Conservation (phyloP, 179 eudicot species). For the Silene vulgaris region DNA sequence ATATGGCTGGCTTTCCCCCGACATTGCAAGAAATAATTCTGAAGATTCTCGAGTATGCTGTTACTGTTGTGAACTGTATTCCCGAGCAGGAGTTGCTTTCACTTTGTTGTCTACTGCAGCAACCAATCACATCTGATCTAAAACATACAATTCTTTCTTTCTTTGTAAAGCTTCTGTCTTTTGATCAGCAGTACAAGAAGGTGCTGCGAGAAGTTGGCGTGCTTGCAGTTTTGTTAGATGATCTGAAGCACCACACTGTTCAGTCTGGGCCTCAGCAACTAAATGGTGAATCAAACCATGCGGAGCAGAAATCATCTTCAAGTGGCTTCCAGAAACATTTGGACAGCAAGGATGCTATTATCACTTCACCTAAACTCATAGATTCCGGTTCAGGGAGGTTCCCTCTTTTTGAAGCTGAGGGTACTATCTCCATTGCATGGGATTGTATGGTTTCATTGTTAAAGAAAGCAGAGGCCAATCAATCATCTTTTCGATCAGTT, state of each 20-base stretch:
- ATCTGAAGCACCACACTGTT: constrained; percentile 84
- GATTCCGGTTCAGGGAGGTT: constrained; percentile 85
- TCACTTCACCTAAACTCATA: constrained; percentile 89
- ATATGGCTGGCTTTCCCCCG: constrained; percentile 90
- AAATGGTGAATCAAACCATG: constrained; percentile 36
- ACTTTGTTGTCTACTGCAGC: constrained; percentile 96
- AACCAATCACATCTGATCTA: constrained; percentile 68
- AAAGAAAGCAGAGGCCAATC: constrained; percentile 93
- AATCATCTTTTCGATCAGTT: constrained; percentile 81
- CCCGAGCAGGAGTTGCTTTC: constrained; percentile 99
- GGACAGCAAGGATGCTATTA: constrained; percentile 75
- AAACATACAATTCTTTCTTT: constrained; percentile 84
- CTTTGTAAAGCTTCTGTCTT: constrained; percentile 87
- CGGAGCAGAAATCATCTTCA: constrained; percentile 54
- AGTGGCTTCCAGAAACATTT: constrained; percentile 81
- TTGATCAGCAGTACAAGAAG: constrained; percentile 96
- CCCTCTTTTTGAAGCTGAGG: constrained; percentile 81
- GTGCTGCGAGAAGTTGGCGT: constrained; percentile 97
- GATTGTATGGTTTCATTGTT: constrained; percentile 90
- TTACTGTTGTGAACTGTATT: constrained; percentile 93
- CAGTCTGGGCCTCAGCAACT: constrained; percentile 63
- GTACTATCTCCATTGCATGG: constrained; percentile 82
- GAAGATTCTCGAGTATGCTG: constrained; percentile 99
- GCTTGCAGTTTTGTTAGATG: constrained; percentile 92
- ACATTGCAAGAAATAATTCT: constrained; percentile 83